Evolutionary conservation across 495 filamentous ascomycete species (phyloP), one percentile per base, ranked within the genome.

Genomic region (Rhypophila decipiens): DNA sequence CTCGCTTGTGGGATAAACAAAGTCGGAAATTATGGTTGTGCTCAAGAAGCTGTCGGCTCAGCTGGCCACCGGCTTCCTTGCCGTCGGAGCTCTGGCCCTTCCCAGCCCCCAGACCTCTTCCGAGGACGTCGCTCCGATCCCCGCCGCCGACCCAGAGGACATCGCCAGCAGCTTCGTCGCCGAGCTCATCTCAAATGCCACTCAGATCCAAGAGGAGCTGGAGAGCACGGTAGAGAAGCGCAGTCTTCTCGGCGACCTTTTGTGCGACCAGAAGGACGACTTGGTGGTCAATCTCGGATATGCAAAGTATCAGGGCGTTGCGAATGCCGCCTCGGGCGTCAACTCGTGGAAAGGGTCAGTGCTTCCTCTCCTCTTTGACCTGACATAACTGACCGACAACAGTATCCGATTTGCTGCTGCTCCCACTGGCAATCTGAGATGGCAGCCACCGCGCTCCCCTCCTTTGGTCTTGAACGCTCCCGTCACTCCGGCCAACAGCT

Each of bases 271-370:
- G 9, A 11, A 21, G 11, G 21, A 24, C 1, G 49, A 46, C 9
- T 33, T 64, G 33, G 55, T 58, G 3, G 65, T 68, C 31, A 48
- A 69, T 51, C 40, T 67, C 12, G 68, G 68, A 21, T 71, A 71
- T 39, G 66, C 66, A 42, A 68, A 63, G 43, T 69, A 71, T 42
- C 47, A 62, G 24, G 68, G 68, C 15, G 60, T 58, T 21, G 50
- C 53, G 36, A 59, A 68, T 39, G 20, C 56, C 0, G 49, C 66
- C 0, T 61, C 51, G 18, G 63, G 58, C 7, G 42, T 71, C 20
- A 69, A 71, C 53, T 53, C 56, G 39, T 71, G 66, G 66, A 68
- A 64, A 46, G 61, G 68, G 67, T 66, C 38, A 34, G 60, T 36
- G 15, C 18, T 5, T 24, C 20, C 9, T 11, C 20, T 23, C n/a